These are phyloP conservation scores for Gautieria morchelliformis DNA, from an alignment of 768 basidiomycete species.

Conservation along the genomic window DNA sequence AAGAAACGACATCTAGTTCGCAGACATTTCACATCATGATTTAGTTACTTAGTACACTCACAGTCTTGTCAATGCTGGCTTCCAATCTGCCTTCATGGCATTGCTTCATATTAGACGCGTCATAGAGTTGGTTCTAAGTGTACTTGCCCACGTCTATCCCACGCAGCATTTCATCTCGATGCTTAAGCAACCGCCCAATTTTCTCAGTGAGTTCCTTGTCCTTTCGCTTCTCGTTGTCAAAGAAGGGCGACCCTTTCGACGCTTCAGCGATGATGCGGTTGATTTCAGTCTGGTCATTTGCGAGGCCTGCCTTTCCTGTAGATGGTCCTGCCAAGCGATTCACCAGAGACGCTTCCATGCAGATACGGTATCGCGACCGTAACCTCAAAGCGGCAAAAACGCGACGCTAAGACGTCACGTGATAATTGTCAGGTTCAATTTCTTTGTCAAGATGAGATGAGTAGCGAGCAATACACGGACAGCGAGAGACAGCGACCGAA, in stretches of 20 bases:
- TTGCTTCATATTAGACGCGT: too few species aligned
- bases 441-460: not conserved
- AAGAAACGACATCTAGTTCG: constrained; percentile 13
- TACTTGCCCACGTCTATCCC: constrained; percentile 48
- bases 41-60: constrained; percentile 25
- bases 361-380: not conserved
- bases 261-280: constrained; percentile 85
- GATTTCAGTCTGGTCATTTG: constrained; percentile 73
- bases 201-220: constrained; percentile 76
- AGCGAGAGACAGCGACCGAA: not conserved
- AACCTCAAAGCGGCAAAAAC: too few species aligned
- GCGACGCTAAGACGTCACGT: not conserved
- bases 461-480: not conserved
- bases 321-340: constrained; percentile 82
- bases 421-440: not conserved
- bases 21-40: not conserved
- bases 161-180: constrained; percentile 46
- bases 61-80: constrained; percentile 56
- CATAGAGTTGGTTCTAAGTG: too few species aligned
- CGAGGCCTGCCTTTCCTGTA: constrained; percentile 78
- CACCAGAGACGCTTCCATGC: constrained; percentile 32
- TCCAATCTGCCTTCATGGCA: constrained; percentile 45
- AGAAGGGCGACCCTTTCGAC: constrained; percentile 90
- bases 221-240: constrained; percentile 87
- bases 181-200: constrained; percentile 59